A percentile compares a stretch with the other conserved stretches of the same genome.
Conservation (phyloP, 768 basidiomycete genomes). For the Coprinellus aureogranulatus region DNA sequence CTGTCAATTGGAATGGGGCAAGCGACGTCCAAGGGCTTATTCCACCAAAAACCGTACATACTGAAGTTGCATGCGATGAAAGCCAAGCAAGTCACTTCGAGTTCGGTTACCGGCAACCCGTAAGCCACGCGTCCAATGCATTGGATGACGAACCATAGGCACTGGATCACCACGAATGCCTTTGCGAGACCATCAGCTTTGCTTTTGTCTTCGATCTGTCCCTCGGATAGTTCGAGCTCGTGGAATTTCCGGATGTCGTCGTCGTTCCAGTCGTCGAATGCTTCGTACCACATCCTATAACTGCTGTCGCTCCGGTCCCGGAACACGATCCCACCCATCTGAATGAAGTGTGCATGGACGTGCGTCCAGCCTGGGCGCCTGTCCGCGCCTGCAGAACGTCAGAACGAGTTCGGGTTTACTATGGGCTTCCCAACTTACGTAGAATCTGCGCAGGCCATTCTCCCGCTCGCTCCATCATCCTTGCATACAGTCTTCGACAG, state of each 20-base stretch:
- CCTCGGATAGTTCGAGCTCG: neutral
- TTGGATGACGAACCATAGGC: constrained; percentile 4
- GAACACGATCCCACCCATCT: constrained; percentile 5
- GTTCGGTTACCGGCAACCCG: neutral
- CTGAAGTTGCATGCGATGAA: constrained; percentile 4
- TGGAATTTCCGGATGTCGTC: neutral
- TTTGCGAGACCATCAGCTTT: constrained; percentile 14
- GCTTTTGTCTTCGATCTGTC: constrained; percentile 6
- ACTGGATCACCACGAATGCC: constrained; percentile 8
- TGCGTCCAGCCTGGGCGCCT: neutral
- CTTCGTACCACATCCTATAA: too few species aligned
- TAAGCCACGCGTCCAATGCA: neutral
- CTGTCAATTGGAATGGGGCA: neutral
- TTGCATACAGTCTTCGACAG: too few species aligned
- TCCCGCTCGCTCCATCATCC: too few species aligned
- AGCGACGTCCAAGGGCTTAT: constrained; percentile 9
- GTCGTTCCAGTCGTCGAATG: too few species aligned
- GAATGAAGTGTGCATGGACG: constrained; percentile 2
- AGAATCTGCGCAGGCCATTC: too few species aligned
- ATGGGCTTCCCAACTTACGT: too few species aligned
- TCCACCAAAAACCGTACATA: constrained; percentile 13
- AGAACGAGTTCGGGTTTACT: too few species aligned
- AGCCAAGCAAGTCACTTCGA: constrained; percentile 9
- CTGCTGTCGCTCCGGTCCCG: too few species aligned
- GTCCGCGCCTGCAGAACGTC: too few species aligned